Conservation (phyloP, 257 asterid species). For the Solanum sitiens region DNA sequence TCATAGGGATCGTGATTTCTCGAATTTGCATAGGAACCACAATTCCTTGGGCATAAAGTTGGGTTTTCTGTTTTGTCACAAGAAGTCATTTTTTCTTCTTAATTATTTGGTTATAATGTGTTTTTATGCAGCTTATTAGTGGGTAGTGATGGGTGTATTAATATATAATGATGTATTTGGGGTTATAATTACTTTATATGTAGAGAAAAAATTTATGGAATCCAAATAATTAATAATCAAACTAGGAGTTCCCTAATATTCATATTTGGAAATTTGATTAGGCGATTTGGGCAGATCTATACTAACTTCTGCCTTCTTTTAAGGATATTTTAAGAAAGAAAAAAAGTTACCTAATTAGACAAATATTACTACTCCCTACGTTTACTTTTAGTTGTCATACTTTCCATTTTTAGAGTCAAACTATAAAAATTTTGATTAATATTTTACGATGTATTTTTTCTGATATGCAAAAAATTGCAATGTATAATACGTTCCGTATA, state of each 20-base stretch:
- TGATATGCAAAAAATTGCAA: too few relatives aligned
- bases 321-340: too few relatives aligned
- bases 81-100: not conserved
- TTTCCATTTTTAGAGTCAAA: too few relatives aligned
- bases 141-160: not conserved
- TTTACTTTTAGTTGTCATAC: too few relatives aligned
- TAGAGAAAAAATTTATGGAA: not conserved
- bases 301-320: not conserved
- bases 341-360: too few relatives aligned
- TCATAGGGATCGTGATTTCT: not conserved
- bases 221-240: not conserved
- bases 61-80: not conserved
- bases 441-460: too few relatives aligned
- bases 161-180: not conserved
- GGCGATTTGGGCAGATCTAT: not conserved
- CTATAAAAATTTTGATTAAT: too few relatives aligned
- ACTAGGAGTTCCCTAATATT: not conserved
- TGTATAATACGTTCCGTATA: too few relatives aligned
- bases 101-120: not conserved
- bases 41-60: not conserved
- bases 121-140: not conserved
- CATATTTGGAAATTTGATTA: not conserved
- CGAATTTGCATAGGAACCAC: not conserved
- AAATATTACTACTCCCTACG: too few relatives aligned
- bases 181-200: not conserved